Evolutionary conservation across 2,329 filamentous ascomycete genomes (phyloP).

Genomic region (Emergomyces orientalis): DNA sequence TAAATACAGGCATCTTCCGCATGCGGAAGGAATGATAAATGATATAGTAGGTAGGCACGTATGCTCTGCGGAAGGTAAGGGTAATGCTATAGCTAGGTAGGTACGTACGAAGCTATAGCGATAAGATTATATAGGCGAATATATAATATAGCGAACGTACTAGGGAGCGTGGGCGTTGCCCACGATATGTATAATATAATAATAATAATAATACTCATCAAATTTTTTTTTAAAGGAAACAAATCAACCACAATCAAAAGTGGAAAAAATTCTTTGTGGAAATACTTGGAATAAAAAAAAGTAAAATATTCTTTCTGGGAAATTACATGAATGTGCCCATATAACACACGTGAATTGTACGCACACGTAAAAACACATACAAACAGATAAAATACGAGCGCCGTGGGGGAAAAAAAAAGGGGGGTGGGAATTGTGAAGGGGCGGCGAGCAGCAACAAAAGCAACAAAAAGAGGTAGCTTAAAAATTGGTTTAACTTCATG

Average conservation of each 20-base stretch:
- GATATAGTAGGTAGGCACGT: too few relatives aligned
- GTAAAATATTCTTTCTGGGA: not conserved
- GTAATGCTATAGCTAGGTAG: too few relatives aligned
- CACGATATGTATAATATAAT: too few relatives aligned
- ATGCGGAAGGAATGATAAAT: too few relatives aligned
- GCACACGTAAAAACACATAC: not conserved
- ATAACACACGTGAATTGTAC: constrained; percentile 4
- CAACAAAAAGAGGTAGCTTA: not conserved
- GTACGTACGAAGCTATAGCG: too few relatives aligned
- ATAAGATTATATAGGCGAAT: too few relatives aligned
- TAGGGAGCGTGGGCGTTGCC: too few relatives aligned
- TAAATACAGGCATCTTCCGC: too few relatives aligned
- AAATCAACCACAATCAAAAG: not conserved
- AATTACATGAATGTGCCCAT: constrained; percentile 3
- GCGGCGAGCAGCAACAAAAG: not conserved
- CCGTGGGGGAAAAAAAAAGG: not conserved
- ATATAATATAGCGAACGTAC: too few relatives aligned
- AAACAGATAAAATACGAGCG: not conserved
- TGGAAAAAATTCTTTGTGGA: not conserved
- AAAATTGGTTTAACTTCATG: not conserved
- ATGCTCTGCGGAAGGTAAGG: too few relatives aligned
- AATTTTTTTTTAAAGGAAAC: not conserved
- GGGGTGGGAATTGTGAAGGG: not conserved
- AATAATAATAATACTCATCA: not conserved
- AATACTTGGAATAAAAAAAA: not conserved